phyloP scores from a whole-genome alignment of 2,329 filamentous ascomycete species.

The Alternaria consortialis region DNA sequence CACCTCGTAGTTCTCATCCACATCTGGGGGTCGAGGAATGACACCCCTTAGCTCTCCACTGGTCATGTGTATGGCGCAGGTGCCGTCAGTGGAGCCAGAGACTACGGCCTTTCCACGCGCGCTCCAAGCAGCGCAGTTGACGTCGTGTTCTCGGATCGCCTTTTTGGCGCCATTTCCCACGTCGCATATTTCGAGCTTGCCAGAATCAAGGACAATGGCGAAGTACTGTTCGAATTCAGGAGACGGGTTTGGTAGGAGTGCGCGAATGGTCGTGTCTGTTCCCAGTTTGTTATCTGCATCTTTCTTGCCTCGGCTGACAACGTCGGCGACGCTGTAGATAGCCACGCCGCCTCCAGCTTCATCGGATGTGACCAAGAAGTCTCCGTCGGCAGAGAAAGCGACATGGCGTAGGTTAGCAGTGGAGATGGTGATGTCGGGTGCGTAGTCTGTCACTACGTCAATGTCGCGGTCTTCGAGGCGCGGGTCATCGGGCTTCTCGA shows the following conservation, averaged over 20 bases:
- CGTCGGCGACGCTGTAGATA: conserved; percentile 76
- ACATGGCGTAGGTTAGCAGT: conserved; percentile 86
- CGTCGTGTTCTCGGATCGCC: conserved; percentile 73
- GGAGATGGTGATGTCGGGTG: conserved; percentile 75
- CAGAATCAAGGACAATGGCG: conserved; percentile 80
- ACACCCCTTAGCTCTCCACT: conserved; percentile 78
- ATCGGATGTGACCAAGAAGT: conserved; percentile 81
- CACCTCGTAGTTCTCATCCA: conserved; percentile 69
- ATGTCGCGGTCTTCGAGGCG: conserved; percentile 53
- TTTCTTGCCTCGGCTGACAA: conserved; percentile 68
- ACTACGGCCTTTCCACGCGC: conserved; percentile 91
- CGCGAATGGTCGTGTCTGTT: conserved; percentile 77
- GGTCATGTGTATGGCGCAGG: conserved; percentile 82
- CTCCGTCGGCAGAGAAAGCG: conserved; percentile 89
- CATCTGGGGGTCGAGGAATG: conserved; percentile 77
- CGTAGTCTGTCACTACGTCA: conserved; percentile 74
- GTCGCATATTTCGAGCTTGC: conserved; percentile 85
- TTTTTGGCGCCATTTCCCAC: conserved; percentile 66
- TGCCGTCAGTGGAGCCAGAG: conserved; percentile 83
- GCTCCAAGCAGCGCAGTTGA: conserved; percentile 91
- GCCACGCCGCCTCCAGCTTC: conserved; percentile 83
- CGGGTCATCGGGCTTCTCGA: conserved; percentile 12
- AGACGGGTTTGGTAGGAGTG: conserved; percentile 82
- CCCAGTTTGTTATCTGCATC: conserved; percentile 77
- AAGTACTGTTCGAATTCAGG: conserved; percentile 76